Evolutionary conservation across 1,284 basidiomycete genomes (phyloP), one percentile per base, ranked within the genome.

Genomic region (Rhizoctonia solani): DNA sequence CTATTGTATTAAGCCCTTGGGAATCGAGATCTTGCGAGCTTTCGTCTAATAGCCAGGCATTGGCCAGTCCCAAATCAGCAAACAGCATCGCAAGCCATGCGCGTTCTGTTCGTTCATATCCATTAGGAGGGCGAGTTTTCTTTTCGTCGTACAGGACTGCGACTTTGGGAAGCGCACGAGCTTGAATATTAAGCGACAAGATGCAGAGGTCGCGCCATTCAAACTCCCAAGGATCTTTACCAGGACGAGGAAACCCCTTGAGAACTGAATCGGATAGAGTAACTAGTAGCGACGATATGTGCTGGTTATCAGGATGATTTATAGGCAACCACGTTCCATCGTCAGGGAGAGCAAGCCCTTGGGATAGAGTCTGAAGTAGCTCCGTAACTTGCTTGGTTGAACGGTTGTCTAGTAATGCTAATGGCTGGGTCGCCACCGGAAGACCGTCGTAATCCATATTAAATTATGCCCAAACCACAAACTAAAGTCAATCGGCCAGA

Each of bases 61-160:
- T 44, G 2, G 58, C 46, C n/a, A 61, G 46, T n/a, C 58, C 58
- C 19, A 49, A 32, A 5, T 49, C 58, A n/a, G 58, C 32, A 27
- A 61, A 61, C 16, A 61, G 14, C 58, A 61, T 61, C 27, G 25
- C 58, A 6, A 61, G 32, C 58, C 58, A 61, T n/a, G 58, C 58
- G 9, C 46, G 44, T 27, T 61, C 58, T 1, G 46, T 61, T 23
- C 44, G 42, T 14, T 30, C 30, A 4, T 30, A 8, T 4, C 58
- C 58, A 13, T 32, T 27, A 4, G 58, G 58, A 16, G 58, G 58
- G 8, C 58, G 42, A 32, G 58, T 61, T 13, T 46, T 44, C 46
- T 46, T 44, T 50, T 61, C 58, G 19, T 61, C 58, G 25, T 61
- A 61, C 8, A 61, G 46, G 8, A 61, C 34, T 3, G 46, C 58